Evolutionary conservation across 1,139 yeast species (phyloP).

Genomic region (Geotrichum carabidarum): DNA sequence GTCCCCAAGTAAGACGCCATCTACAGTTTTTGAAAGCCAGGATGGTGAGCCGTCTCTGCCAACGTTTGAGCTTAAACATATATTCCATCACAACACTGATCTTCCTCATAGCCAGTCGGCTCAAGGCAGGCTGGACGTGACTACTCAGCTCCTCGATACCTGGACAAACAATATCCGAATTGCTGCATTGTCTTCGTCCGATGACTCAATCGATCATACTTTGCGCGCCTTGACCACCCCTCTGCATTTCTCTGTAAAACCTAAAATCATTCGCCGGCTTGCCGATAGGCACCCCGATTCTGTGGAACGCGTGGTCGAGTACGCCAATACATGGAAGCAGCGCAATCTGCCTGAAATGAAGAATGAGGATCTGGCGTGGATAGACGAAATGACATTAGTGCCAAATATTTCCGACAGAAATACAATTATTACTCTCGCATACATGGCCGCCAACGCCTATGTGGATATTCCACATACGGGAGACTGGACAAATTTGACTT

Average conservation of each 20-base stretch:
- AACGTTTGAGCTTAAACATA: conserved; percentile 14
- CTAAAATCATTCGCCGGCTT: conserved; percentile 44
- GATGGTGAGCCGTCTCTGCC: not conserved
- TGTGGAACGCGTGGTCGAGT: conserved; percentile 60
- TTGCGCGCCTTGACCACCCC: conserved; percentile 11
- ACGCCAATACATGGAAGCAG: conserved; percentile 41
- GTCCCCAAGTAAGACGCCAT: not conserved
- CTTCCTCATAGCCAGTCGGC: conserved; percentile 13
- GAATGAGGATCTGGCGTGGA: conserved; percentile 32
- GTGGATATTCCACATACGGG: conserved; percentile 71
- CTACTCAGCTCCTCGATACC: not conserved
- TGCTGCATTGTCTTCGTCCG: not conserved
- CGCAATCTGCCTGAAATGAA: conserved; percentile 19
- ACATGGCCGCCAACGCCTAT: conserved; percentile 89
- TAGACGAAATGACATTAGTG: conserved; percentile 40
- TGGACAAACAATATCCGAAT: not conserved
- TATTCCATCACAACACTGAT: conserved; percentile 17
- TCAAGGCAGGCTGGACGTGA: conserved; percentile 13
- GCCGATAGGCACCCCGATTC: conserved; percentile 57
- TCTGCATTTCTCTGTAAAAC: conserved; percentile 2
- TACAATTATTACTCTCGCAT: conserved; percentile 70
- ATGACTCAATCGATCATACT: not conserved
- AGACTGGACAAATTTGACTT: conserved; percentile 83
- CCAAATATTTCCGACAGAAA: conserved; percentile 74
- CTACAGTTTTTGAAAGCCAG: not conserved